Percentiles rank a stretch among this genome's conserved stretches.
Conservation (phyloP, 345 rosid species). For the Eucalyptus cladocalyx region DNA sequence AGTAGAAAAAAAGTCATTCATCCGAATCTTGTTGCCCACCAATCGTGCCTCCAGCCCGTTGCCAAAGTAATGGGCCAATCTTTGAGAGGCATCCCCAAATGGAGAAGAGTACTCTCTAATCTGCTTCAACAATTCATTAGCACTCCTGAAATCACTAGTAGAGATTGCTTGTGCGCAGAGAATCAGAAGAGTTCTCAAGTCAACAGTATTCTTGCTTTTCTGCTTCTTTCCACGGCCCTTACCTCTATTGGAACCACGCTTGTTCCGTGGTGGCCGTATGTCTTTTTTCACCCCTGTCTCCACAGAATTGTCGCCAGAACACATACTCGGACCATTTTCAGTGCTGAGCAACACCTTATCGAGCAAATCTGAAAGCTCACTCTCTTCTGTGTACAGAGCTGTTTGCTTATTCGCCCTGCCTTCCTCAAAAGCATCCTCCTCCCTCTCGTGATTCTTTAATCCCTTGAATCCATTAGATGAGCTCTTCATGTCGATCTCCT, state of each 20-base stretch:
- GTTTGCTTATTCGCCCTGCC: slow-evolving; percentile 52
- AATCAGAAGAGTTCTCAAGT: slow-evolving; percentile 51
- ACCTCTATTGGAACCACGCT: background rate
- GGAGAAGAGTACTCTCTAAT: slow-evolving; percentile 61
- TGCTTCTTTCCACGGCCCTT: slow-evolving; percentile 3
- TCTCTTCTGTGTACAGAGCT: slow-evolving; percentile 26
- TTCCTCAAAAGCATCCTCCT: slow-evolving; percentile 23
- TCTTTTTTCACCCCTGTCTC: background rate
- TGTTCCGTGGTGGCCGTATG: background rate
- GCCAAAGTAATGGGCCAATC: slow-evolving; percentile 77
- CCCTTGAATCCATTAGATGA: slow-evolving; percentile 16
- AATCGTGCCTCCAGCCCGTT: slow-evolving; percentile 81
- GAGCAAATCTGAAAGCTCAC: slow-evolving; percentile 46
- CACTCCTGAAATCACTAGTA: slow-evolving; percentile 42
- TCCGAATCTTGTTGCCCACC: slow-evolving; percentile 25
- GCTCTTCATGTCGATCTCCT: background rate
- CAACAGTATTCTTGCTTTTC: slow-evolving; percentile 1
- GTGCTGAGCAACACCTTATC: slow-evolving; percentile 33
- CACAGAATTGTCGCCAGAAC: background rate
- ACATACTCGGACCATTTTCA: background rate
- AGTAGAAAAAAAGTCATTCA: slow-evolving; percentile 9
- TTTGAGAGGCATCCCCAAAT: slow-evolving; percentile 62
- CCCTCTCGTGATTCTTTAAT: slow-evolving; percentile 41
- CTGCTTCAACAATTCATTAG: slow-evolving; percentile 66
- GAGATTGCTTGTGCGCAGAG: slow-evolving; percentile 80